phyloP scores from a whole-genome alignment of 1,284 basidiomycete genomes.

The Cutaneotrichosporon dermatis region DNA sequence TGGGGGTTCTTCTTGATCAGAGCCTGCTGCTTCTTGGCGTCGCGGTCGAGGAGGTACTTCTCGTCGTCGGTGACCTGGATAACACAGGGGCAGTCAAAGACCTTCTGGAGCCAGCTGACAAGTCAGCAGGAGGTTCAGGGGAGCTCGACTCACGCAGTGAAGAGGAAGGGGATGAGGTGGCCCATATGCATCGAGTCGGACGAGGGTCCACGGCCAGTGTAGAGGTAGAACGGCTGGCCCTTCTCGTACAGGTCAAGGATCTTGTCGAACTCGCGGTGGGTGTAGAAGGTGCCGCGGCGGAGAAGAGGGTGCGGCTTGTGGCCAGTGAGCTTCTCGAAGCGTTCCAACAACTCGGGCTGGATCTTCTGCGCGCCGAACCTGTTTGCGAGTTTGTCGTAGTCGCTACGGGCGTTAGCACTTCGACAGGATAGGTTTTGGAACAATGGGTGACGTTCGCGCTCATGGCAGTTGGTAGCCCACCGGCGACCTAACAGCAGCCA shows the following conservation, averaged over 20 bases:
- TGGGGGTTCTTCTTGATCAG: slow-evolving; percentile 44
- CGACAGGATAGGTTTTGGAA: too few relatives aligned
- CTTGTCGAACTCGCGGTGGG: slow-evolving; percentile 89
- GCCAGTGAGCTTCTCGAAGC: slow-evolving; percentile 90
- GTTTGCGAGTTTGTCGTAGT: slow-evolving; percentile 92
- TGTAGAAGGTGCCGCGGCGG: slow-evolving; percentile 93
- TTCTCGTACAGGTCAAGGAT: slow-evolving; percentile 95
- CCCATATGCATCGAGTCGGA: slow-evolving; percentile 97
- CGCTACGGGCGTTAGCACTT: too few relatives aligned
- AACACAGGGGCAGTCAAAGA: slow-evolving; percentile 90
- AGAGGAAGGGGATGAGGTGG: slow-evolving; percentile 95
- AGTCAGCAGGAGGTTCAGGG: neutral
- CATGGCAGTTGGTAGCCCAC: too few relatives aligned
- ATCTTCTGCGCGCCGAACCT: slow-evolving; percentile 90
- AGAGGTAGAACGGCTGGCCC: slow-evolving; percentile 95
- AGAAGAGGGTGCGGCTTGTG: slow-evolving; percentile 85
- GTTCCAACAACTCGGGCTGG: slow-evolving; percentile 69
- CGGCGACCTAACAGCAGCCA: too few relatives aligned
- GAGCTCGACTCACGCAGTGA: slow-evolving; percentile 72
- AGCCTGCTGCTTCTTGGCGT: slow-evolving; percentile 51
- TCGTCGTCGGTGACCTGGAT: slow-evolving; percentile 98
- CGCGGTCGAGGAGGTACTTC: slow-evolving; percentile 97
- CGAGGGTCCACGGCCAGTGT: slow-evolving; percentile 94
- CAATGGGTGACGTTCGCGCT: too few relatives aligned
- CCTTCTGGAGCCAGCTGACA: slow-evolving; percentile 87